Conservation (phyloP, 1,139 yeast species). For the Blastobotrys persicus region DNA sequence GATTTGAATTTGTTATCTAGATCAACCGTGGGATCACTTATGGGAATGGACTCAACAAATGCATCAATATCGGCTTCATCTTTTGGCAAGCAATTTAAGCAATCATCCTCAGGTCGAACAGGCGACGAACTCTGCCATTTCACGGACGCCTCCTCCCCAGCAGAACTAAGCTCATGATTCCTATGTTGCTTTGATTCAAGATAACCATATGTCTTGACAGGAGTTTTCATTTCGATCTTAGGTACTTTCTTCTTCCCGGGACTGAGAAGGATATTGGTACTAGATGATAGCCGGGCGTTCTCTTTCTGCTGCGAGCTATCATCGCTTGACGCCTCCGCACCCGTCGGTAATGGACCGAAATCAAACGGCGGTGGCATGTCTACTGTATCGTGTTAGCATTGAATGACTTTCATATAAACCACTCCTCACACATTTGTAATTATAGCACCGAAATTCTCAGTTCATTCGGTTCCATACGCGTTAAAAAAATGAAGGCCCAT, state of each 20-base stretch:
- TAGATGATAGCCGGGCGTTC: constrained; percentile 4
- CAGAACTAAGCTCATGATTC: neutral
- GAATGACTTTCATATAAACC: neutral
- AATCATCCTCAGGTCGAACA: neutral
- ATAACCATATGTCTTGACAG: constrained; percentile 2
- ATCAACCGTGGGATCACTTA: constrained; percentile 3
- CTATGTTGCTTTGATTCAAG: neutral
- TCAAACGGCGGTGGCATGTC: constrained; percentile 2
- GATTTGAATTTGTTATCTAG: neutral
- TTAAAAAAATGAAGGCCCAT: neutral
- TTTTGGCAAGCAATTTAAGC: neutral
- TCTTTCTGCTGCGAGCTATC: constrained; percentile 2
- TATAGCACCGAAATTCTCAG: neutral
- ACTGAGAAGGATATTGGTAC: constrained; percentile 1
- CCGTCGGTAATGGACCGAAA: constrained; percentile 9
- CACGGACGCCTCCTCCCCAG: neutral
- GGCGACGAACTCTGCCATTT: constrained; percentile 7
- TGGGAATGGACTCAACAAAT: constrained; percentile 1
- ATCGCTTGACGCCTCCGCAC: constrained; percentile 9
- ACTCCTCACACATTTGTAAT: neutral
- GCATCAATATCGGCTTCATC: neutral
- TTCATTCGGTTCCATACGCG: neutral
- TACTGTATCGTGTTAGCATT: neutral
- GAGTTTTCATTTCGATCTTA: neutral
- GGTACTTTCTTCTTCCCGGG: constrained; percentile 5